Base-by-base conservation (phyloP, 148 eudicot genomes). In the Pouteria glomerata region DNA sequence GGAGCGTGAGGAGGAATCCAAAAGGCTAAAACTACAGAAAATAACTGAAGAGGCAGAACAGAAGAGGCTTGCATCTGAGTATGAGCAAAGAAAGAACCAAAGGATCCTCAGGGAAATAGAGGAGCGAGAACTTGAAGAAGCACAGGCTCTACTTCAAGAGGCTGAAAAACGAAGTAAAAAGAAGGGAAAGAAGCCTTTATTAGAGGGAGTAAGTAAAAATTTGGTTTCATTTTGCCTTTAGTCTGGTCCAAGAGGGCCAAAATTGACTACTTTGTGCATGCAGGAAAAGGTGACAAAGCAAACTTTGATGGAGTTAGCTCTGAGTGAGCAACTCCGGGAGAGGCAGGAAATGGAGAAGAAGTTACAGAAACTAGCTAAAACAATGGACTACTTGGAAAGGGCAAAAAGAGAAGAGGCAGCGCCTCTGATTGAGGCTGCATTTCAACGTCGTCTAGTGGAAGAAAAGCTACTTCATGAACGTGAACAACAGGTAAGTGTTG, bases 381-480 rank as follows among this genome's bases (percentile, higher is more conserved):
- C 89, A 42, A 89, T 89, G 96, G 98, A 94, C 81, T 73, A 89
- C 62, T 70, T 94, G 74, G 98, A 89, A 82, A 86, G 98, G 77
- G 98, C 97, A 57, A 94, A 86, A 76, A 86, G 98, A 71, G 97
- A 94, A 78, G 98, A 89, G 79, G 97, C 88, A 35, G 80, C 97
- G 60, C 97, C 98, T 39, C 74, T 93, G 67, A 84, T 88, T 77
- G 90, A 90, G 81, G 89, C 92, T 63, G 92, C 92, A 33, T 93
- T 85, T 78, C 90, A 90, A 64, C 80, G 47, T n/a, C 88, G 93
- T 31, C 52, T 86, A 27, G 90, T 74, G 52, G 97, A 94, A 82
- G 98, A 89, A 47, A 78, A 77, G 67, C 80, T 82, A 57, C 78
- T 89, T 66, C 97, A 91, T 82, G 96, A 91, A 70, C 89, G 74